phyloP scores from a whole-genome alignment of 176 grass and related monocot species.

The Oryza brachyantha region DNA sequence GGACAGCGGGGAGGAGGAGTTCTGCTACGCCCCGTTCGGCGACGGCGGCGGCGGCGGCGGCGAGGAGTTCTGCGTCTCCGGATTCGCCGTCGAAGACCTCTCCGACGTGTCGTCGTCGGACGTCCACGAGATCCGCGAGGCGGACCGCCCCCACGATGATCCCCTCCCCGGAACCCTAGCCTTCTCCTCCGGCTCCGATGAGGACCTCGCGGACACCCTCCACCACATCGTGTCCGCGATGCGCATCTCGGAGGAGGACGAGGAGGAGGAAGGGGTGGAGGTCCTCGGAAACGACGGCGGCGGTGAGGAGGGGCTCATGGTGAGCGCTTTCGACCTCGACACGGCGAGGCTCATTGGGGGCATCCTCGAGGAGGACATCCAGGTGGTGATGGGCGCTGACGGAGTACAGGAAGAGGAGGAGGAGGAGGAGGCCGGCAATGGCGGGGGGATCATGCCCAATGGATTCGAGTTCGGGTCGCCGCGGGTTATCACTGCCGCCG shows the following conservation, averaged over 20 bases:
- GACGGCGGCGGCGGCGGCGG: background rate
- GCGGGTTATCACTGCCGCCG: background rate
- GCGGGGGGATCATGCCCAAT: conserved; percentile 18
- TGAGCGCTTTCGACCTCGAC: background rate
- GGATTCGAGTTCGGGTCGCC: conserved; percentile 8
- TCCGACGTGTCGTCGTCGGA: background rate
- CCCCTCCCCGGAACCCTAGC: background rate
- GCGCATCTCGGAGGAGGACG: conserved; percentile 16
- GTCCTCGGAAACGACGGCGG: background rate
- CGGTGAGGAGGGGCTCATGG: background rate
- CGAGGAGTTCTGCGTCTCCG: conserved; percentile 15
- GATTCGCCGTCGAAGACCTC: background rate
- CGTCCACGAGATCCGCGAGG: background rate
- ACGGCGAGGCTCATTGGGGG: background rate
- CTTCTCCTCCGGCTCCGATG: background rate
- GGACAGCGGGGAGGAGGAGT: background rate
- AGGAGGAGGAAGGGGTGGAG: conserved; percentile 3
- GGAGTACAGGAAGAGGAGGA: background rate
- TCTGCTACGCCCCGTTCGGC: conserved; percentile 2
- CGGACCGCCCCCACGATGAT: background rate
- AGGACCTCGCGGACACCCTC: background rate
- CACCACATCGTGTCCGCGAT: conserved; percentile 25
- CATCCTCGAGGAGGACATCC: background rate
- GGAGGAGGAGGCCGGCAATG: background rate
- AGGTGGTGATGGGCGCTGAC: background rate